Evolutionary conservation across 805 yeast genomes (phyloP), one percentile per base, ranked within the genome.

Genomic region (Sugiyamaella mastotermitis): DNA sequence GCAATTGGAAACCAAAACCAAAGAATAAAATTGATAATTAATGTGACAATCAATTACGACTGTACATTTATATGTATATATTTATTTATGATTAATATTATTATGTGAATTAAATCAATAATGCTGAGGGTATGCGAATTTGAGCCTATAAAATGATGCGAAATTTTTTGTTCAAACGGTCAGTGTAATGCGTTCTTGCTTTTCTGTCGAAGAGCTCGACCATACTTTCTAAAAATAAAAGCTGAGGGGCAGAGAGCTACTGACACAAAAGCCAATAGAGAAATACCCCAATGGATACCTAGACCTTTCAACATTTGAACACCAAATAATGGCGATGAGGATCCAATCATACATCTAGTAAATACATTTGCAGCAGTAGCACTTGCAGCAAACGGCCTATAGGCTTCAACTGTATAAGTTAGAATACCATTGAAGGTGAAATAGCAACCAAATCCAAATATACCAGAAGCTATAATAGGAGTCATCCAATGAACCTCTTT

Each of bases 341-440:
- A 77, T 7, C 94, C 85, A 44, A 82, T 57, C 19, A 79, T 49
- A 55, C 85, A 86, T 62, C 95, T 74, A 41, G 80, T 60, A 53
- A 86, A 66, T 57, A 83, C 85, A 62, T 85, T 87, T 11, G 95
- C 95, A 26, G 94, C 94, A 45, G 85, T 60, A 3, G 94, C 88
- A 11, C 88, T 78, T 0, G 95, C 95, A 16, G 85, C 80, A 24
- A 72, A 71, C 23, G 76, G 58, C 32, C 62, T 57, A 49, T 65
- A 55, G 5, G 62, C 41, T 19, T 46, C 50, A 15, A 37, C 45
- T 6, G 40, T 45, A 22, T 45, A 45, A 6, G 39, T 23, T 14
- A 45, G 19, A 14, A 45, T 58, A 4, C 66, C 66, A 23, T 65
- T 55, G 42, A 65, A 61, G 21, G 61, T 50, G 30, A 60, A 45